A percentile compares a stretch with the other conserved stretches of the same genome.
Evolutionary conservation across 805 yeast genomes (phyloP).

Genomic region (Metschnikowia noctiluminum): DNA sequence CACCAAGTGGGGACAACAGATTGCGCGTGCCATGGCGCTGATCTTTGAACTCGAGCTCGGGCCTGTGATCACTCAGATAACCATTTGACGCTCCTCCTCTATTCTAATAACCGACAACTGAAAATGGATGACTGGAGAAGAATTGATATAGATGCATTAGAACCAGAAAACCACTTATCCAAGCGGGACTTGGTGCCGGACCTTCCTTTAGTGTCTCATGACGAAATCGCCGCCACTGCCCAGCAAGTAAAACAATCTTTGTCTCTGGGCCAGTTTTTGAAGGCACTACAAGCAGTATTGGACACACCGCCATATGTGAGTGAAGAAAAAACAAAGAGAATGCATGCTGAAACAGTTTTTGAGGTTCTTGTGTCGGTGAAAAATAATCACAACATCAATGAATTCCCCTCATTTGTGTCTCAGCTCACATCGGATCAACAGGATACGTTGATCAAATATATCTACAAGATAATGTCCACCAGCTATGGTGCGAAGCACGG

Average conservation of each 20-base stretch:
- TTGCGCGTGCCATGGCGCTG: background rate
- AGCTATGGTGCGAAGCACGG: conserved; percentile 82
- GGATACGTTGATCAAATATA: conserved; percentile 74
- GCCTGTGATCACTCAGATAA: too few relatives aligned
- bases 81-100: background rate
- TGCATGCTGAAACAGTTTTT: conserved; percentile 49
- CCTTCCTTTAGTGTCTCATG: conserved; percentile 39
- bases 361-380: conserved; percentile 56
- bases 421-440: conserved; percentile 61
- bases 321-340: conserved; percentile 50
- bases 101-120: background rate
- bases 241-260: conserved; percentile 58
- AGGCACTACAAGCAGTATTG: conserved; percentile 63
- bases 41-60: background rate
- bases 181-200: conserved; percentile 61
- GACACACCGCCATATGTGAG: conserved; percentile 83
- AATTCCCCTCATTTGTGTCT: conserved; percentile 59
- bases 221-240: conserved; percentile 53
- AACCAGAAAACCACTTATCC: conserved; percentile 71
- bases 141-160: conserved; percentile 89
- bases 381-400: conserved; percentile 60
- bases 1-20: background rate
- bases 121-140: conserved; percentile 82
- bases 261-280: conserved; percentile 67
- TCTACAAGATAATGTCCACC: conserved; percentile 81